phyloP scores from a whole-genome alignment of 495 filamentous ascomycete genomes.

The Articulospora tetracladia region DNA sequence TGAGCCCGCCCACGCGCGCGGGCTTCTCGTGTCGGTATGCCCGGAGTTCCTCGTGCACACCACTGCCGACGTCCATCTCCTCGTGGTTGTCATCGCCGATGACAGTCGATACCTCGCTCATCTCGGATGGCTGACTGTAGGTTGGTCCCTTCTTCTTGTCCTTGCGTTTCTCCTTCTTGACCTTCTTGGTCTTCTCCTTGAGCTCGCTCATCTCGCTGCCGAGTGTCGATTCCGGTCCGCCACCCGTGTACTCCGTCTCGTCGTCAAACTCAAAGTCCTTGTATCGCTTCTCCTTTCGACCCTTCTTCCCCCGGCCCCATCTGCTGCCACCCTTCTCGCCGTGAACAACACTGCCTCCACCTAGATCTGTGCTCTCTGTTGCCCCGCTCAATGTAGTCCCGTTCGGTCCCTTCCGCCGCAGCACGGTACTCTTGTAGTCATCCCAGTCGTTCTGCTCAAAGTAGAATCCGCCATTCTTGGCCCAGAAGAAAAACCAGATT shows the following conservation, averaged over 20 bases:
- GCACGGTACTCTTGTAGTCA: constrained; percentile 94
- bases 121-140: neutral
- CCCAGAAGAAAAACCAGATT: constrained; percentile 99
- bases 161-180: constrained; percentile 33
- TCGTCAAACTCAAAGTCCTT: constrained; percentile 32
- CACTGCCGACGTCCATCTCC: constrained; percentile 24
- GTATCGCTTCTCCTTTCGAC: constrained; percentile 36
- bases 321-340: constrained; percentile 14
- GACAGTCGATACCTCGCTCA: constrained; percentile 4
- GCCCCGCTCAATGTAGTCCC: constrained; percentile 76
- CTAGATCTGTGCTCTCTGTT: constrained; percentile 75
- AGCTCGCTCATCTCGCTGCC: constrained; percentile 12
- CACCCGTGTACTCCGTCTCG: constrained; percentile 31
- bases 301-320: constrained; percentile 35
- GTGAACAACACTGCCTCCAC: constrained; percentile 48
- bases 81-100: constrained; percentile 14
- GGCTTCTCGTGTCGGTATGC: constrained; percentile 81
- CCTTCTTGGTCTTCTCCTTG: constrained; percentile 5
- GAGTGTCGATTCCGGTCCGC: constrained; percentile 1
- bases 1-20: constrained; percentile 81
- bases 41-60: constrained; percentile 52
- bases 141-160: constrained; percentile 27
- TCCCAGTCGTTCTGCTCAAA: constrained; percentile 89
- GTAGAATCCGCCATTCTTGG: constrained; percentile 89
- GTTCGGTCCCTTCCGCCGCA: constrained; percentile 88